Conservation (phyloP, 2,329 filamentous ascomycete species). For the Thielaviopsis ethacetica region DNA sequence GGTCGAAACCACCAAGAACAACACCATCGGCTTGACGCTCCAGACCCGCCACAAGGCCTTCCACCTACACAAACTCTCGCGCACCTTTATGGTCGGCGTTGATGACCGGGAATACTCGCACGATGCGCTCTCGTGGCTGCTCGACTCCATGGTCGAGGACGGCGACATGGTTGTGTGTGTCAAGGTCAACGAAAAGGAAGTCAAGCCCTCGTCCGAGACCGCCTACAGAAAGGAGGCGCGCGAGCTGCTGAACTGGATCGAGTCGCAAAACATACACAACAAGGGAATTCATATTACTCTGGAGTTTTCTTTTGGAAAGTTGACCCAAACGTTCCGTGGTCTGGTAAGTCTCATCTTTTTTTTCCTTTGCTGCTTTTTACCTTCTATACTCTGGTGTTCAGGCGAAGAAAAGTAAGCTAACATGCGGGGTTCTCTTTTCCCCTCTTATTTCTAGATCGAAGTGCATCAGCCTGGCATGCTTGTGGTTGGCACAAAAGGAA, state of each 20-base stretch:
- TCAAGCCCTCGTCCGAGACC: constrained; percentile 48
- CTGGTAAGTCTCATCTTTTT: constrained; percentile 41
- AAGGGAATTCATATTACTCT: constrained; percentile 73
- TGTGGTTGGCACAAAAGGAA: constrained; percentile 74
- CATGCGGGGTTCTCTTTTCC: not conserved
- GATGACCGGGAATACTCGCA: constrained; percentile 87
- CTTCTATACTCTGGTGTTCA: not conserved
- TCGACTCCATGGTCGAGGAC: constrained; percentile 83
- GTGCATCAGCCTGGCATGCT: constrained; percentile 85
- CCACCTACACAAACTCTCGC: constrained; percentile 60
- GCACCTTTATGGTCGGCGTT: constrained; percentile 80
- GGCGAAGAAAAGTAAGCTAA: constrained; percentile 5
- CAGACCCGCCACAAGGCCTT: constrained; percentile 80
- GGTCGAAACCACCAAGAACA: constrained; percentile 42
- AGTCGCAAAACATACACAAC: constrained; percentile 61
- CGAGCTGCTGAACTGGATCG: constrained; percentile 56
- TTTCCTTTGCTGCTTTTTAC: not conserved
- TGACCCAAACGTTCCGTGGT: constrained; percentile 79
- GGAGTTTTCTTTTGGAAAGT: constrained; percentile 77
- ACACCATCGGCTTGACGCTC: constrained; percentile 56
- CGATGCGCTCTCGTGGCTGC: constrained; percentile 80
- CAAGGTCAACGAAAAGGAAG: constrained; percentile 71
- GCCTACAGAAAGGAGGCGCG: constrained; percentile 64
- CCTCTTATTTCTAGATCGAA: constrained; percentile 45
- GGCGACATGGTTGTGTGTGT: constrained; percentile 88